Conservation (phyloP, 441 rosid genomes). For the Pelargonium cotyledonis region DNA sequence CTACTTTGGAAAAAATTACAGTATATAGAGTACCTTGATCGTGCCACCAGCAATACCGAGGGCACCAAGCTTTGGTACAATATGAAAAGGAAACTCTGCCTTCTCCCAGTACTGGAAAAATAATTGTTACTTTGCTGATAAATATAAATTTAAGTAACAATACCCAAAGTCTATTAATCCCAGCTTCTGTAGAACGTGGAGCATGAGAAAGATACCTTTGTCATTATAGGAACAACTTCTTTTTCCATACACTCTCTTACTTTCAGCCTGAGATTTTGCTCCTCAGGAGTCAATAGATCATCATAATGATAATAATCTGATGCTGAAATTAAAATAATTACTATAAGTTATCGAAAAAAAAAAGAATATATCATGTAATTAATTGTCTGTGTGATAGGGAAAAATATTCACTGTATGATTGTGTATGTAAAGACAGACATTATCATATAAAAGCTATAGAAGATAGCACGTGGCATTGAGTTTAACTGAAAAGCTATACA, state of each 20-base stretch:
- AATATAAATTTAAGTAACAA: conserved; percentile 2
- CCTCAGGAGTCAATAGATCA: conserved; percentile 72
- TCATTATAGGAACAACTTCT: conserved; percentile 81
- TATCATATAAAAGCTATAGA: background rate
- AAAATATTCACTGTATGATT: background rate
- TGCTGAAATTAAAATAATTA: conserved; percentile 33
- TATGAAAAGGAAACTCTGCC: conserved; percentile 90
- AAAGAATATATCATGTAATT: no score
- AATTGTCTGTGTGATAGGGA: no score
- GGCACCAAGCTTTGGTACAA: conserved; percentile 66
- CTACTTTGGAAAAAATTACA: conserved; percentile 9
- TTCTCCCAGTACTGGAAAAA: conserved; percentile 85
- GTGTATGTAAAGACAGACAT: background rate
- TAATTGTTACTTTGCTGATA: conserved; percentile 4
- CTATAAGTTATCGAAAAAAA: background rate
- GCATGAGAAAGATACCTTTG: conserved; percentile 41
- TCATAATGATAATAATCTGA: conserved; percentile 73
- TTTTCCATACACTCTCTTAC: conserved; percentile 83
- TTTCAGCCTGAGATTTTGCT: conserved; percentile 49
- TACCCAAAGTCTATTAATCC: background rate
- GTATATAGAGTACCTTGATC: conserved; percentile 51
- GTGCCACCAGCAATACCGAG: conserved; percentile 69
- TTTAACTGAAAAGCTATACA: no score
- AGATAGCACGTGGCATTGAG: no score
- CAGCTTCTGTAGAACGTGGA: background rate